Evolutionary conservation across 2,329 filamentous ascomycete species (phyloP).

Genomic region (Neopestalotiopsis sp.): DNA sequence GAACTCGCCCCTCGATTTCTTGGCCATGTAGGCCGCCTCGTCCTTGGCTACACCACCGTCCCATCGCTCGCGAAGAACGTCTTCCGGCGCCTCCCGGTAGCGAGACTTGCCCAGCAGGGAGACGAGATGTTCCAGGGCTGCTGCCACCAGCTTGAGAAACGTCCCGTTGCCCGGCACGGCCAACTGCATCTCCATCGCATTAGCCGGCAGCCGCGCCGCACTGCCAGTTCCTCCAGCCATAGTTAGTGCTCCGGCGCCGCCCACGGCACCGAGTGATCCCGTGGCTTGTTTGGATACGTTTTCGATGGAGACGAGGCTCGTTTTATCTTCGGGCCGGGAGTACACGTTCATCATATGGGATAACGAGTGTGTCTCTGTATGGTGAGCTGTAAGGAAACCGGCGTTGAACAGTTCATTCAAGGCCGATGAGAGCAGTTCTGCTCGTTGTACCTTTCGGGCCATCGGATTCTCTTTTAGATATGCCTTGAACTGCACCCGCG

Average conservation of each 20-base stretch:
- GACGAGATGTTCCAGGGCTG: slow-evolving; percentile 66
- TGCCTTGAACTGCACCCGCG: slow-evolving; percentile 56
- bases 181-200: slow-evolving; percentile 54
- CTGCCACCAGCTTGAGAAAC: slow-evolving; percentile 69
- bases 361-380: slow-evolving; percentile 41
- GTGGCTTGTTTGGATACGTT: slow-evolving; percentile 69
- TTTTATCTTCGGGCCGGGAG: slow-evolving; percentile 57
- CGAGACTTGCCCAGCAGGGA: slow-evolving; percentile 63
- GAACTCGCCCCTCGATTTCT: slow-evolving; percentile 60
- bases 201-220: slow-evolving; percentile 43
- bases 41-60: slow-evolving; percentile 65
- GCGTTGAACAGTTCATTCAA: slow-evolving; percentile 62
- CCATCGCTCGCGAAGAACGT: slow-evolving; percentile 70
- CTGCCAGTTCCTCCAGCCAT: slow-evolving; percentile 61
- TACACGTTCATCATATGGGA: slow-evolving; percentile 45
- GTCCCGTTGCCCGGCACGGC: slow-evolving; percentile 71
- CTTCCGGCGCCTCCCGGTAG: slow-evolving; percentile 68
- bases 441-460: slow-evolving; percentile 45
- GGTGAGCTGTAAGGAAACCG: slow-evolving; percentile 68
- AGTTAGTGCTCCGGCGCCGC: slow-evolving; percentile 69
- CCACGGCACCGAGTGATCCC: slow-evolving; percentile 72
- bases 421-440: slow-evolving; percentile 28
- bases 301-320: slow-evolving; percentile 65
- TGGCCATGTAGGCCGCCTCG: slow-evolving; percentile 50
- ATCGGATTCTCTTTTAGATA: slow-evolving; percentile 59